These are phyloP conservation scores for Quercus robur DNA, from an alignment of 306 rosid genomes.

Conservation along the genomic window DNA sequence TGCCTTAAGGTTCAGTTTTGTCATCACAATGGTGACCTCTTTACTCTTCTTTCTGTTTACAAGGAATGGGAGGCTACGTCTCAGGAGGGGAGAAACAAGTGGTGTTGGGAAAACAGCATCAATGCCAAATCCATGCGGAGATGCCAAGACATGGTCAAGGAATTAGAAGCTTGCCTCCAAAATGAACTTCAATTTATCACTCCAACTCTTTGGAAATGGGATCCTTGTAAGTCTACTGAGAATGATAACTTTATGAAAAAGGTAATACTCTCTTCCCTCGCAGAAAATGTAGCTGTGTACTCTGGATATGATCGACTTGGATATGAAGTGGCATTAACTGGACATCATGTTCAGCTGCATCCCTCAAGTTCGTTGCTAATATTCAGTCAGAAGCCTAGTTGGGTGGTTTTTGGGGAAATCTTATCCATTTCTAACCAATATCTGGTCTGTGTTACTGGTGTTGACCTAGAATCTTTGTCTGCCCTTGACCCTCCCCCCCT, in stretches of 20 bases:
- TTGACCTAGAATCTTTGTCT: constrained; percentile 53
- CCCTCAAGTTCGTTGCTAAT: constrained; percentile 87
- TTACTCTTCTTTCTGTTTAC: constrained; percentile 88
- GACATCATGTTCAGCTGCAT: constrained; percentile 74
- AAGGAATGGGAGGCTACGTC: constrained; percentile 73
- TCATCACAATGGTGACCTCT: constrained; percentile 87
- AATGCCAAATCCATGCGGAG: constrained; percentile 93
- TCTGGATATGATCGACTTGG: constrained; percentile 77
- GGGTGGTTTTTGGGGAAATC: constrained; percentile 90
- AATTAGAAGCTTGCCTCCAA: constrained; percentile 69
- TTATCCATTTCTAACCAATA: constrained; percentile 65
- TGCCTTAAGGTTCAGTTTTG: constrained; percentile 86
- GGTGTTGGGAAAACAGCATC: constrained; percentile 98
- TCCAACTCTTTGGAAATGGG: constrained; percentile 79
- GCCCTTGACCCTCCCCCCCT: constrained; percentile 57
- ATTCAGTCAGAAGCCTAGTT: constrained; percentile 76
- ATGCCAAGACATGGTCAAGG: constrained; percentile 73
- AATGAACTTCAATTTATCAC: constrained; percentile 52
- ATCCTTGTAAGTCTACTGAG: constrained; percentile 42
- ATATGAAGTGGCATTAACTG: constrained; percentile 81
- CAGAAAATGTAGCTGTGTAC: constrained; percentile 93
- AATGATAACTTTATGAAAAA: constrained; percentile 51
- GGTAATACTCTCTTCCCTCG: constrained; percentile 76
- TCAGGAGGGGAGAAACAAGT: constrained; percentile 44
- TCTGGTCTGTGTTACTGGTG: constrained; percentile 71